Evolutionary conservation across 2,329 filamentous ascomycete species (phyloP), one percentile per base, ranked within the genome.

Genomic region (Clarireedia homoeocarpa): DNA sequence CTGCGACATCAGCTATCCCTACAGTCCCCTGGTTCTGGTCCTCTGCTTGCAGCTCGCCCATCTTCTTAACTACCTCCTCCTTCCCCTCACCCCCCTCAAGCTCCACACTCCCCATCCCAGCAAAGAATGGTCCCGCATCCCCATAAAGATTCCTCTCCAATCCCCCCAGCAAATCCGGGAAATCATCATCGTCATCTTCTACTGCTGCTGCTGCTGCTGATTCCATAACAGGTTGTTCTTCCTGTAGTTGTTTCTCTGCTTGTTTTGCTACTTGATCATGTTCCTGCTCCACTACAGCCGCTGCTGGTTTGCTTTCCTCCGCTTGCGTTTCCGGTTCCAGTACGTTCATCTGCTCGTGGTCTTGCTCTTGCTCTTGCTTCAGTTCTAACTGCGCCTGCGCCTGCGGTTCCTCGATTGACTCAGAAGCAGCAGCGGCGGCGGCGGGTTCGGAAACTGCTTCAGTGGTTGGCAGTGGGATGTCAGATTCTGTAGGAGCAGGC

Each of bases 141-240:
- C 48, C 50, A 39, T 62, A 55, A 17, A 67, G 53, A 20, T 61
- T 61, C 45, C 61, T 66, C 52, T 67, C 64, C 23, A 68, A 46
- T 14, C 65, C 60, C 12, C 65, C 65, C 24, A 68, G 24, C 14
- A 68, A 52, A 58, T 68, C 66, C 6, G 61, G 59, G 58, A 63
- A 61, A 56, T 60, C 61, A 30, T 62, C 59, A 20, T 65, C 63
- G 15, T 63, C 62, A 6, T 65, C 59, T 20, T 65, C 61, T 26
- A 23, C 14, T 24, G 17, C 40, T 14, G 36, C 38, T 24, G n/a
- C 34, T 14, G 6, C n/a, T 5, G n/a, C 17, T 45, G 23, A 1
- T 5, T 56, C 38, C 5, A 6, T 9, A 17, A 38, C 45, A 5
- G 36, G 20, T 17, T 44, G 27, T 14, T 15, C 4, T n/a, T 40